phyloP scores from a whole-genome alignment of 805 yeast genomes.

The Metschnikowia lachancei region DNA sequence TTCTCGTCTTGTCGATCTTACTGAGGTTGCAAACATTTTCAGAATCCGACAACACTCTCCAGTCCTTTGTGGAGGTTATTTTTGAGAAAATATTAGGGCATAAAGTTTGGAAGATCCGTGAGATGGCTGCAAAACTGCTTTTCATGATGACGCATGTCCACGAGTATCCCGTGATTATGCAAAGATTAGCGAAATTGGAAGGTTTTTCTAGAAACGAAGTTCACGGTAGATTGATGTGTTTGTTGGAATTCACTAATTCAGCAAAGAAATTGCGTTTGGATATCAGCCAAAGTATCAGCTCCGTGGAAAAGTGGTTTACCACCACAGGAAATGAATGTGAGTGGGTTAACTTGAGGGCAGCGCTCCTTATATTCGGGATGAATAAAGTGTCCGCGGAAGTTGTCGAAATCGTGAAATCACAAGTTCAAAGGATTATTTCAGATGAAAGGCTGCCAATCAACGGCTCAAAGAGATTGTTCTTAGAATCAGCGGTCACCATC shows the following conservation, averaged over 20 bases:
- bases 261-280: constrained; percentile 9
- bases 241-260: constrained; percentile 11
- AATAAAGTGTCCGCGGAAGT: neutral
- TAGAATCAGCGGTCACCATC: constrained; percentile 28
- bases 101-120: constrained; percentile 78
- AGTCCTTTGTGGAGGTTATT: constrained; percentile 45
- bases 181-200: constrained; percentile 18
- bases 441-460: constrained; percentile 1
- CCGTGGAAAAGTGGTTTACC: constrained; percentile 19
- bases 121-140: constrained; percentile 74
- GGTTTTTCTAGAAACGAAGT: constrained; percentile 4
- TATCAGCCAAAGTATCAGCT: constrained; percentile 22
- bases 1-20: constrained; percentile 72
- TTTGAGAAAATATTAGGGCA: constrained; percentile 42
- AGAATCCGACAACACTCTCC: constrained; percentile 47
- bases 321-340: constrained; percentile 37
- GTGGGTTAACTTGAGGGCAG: constrained; percentile 10
- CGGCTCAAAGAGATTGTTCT: constrained; percentile 30
- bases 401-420: neutral
- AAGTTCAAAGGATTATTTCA: neutral
- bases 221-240: constrained; percentile 15
- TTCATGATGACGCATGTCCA: constrained; percentile 42
- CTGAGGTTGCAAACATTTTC: constrained; percentile 64
- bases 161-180: constrained; percentile 19
- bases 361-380: constrained; percentile 7